Evolutionary conservation across 176 grass and related monocot species (phyloP), one percentile per base, ranked within the genome.

Genomic region (Ampelocalamus luodianensis): DNA sequence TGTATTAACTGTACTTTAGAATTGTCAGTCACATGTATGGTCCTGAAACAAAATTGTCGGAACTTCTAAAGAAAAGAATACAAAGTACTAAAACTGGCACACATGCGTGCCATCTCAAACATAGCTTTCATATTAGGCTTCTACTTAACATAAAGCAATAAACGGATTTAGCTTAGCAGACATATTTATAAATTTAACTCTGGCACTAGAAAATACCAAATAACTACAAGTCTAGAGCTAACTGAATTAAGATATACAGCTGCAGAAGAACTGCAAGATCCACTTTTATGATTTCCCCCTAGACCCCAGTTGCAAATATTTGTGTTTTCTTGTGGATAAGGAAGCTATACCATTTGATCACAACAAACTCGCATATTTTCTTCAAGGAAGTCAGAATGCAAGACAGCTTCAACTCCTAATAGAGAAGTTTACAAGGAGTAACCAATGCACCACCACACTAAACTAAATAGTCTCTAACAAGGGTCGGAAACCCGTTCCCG

Each of bases 1-100:
- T 92, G 93, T 46, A 89, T 77, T 65, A 95, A 90, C 78, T 95
- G 95, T 16, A 95, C 87, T 68, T 83, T 85, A 36, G 81, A 90
- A 77, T 90, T 87, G 86, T 92, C 91, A 87, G 54, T 67, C 8
- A 71, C 62, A 81, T 93, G 88, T 79, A 95, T 77, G 49, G 91
- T 95, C 96, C 96, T 98, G 81, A 82, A 92, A 90, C 23, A 50
- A 71, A 90, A 60, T 63, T 78, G 65, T 54, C 34, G 63, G 50
- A 48, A 64, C 38, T 18, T 77, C 32, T 20, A 62, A 76, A 71
- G 13, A 86, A 49, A 17, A 85, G 3, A 49, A 45, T 68, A 66
- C 18, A 34, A 40, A 60, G 23, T 18, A 61, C 36, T 49, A 18
- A 53, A 61, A 76, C 53, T 16, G 63, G 54, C 22, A 32, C 78